phyloP scores from a whole-genome alignment of 2,329 filamentous ascomycete genomes.

The Fusarium scirpi region DNA sequence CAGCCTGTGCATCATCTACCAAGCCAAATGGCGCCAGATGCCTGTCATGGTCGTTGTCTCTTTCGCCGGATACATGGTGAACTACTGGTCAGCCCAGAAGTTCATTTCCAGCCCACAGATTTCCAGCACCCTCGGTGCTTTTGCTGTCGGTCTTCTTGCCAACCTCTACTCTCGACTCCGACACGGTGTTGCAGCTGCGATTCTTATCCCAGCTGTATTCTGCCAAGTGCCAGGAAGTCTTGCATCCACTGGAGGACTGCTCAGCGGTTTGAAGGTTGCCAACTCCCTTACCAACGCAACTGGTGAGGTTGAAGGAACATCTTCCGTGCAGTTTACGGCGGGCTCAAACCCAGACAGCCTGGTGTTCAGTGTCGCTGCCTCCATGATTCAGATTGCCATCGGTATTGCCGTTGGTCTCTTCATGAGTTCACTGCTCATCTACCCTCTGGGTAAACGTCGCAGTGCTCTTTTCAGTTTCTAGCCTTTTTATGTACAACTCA shows the following conservation, averaged over 20 bases:
- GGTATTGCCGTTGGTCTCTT: conserved; percentile 65
- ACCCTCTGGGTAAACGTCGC: conserved; percentile 62
- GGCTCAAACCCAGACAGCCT: conserved; percentile 51
- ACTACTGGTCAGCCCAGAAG: conserved; percentile 75
- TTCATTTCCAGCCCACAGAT: conserved; percentile 80
- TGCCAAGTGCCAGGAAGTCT: conserved; percentile 62
- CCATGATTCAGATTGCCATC: conserved; percentile 66
- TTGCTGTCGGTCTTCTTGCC: conserved; percentile 80
- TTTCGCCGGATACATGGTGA: conserved; percentile 79
- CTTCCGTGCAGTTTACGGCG: conserved; percentile 40
- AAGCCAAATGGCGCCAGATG: conserved; percentile 84
- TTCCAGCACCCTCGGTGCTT: conserved; percentile 80
- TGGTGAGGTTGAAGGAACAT: conserved; percentile 52
- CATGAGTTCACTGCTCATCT: conserved; percentile 61
- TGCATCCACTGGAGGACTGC: conserved; percentile 59
- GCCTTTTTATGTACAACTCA: conserved; percentile 4
- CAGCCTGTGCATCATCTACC: conserved; percentile 80
- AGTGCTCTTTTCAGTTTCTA: conserved; percentile 64
- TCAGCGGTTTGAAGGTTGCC: conserved; percentile 59
- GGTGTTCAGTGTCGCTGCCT: conserved; percentile 60
- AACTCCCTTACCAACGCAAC: conserved; percentile 58
- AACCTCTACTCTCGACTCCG: conserved; percentile 77
- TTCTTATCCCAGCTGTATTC: conserved; percentile 62
- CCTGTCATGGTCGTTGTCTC: conserved; percentile 82
- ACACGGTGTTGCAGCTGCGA: conserved; percentile 64